A percentile compares a stretch with the other conserved stretches of the same genome.
Evolutionary conservation across 2,329 filamentous ascomycete species (phyloP).

Genomic region (Neophaeococcomyces aloes): DNA sequence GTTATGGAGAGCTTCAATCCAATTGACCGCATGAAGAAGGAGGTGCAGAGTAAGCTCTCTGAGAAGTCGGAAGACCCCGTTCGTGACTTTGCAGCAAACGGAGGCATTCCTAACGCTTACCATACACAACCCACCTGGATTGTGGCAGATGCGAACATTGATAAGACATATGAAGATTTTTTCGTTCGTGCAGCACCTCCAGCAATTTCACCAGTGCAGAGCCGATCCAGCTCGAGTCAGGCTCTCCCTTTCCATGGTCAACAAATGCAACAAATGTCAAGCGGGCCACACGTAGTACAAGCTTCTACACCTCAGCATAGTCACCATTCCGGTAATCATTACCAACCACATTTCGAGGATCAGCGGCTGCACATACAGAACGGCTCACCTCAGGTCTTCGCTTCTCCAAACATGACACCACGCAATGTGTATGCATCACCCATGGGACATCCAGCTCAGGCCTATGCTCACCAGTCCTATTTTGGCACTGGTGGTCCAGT

Average conservation of each 20-base stretch:
- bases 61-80: conserved; percentile 31
- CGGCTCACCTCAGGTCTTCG: conserved; percentile 72
- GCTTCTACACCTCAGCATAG: conserved; percentile 65
- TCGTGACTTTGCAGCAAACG: conserved; percentile 62
- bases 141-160: conserved; percentile 55
- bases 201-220: conserved; percentile 57
- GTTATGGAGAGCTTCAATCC: conserved; percentile 50
- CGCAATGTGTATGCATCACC: conserved; percentile 54
- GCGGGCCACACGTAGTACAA: conserved; percentile 43
- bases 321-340: conserved; percentile 65
- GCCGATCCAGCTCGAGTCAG: conserved; percentile 49
- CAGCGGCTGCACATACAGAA: conserved; percentile 80
- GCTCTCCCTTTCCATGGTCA: conserved; percentile 73
- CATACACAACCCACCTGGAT: conserved; percentile 81
- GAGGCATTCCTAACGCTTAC: conserved; percentile 73
- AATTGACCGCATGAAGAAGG: conserved; percentile 61
- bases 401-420: conserved; percentile 68
- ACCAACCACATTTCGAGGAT: conserved; percentile 67
- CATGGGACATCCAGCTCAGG: conserved; percentile 58
- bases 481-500: conserved; percentile 59
- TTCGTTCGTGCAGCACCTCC: conserved; percentile 58
- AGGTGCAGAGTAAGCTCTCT: conserved; percentile 25
- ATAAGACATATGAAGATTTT: conserved; percentile 68
- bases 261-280: conserved; percentile 66
- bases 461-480: conserved; percentile 59